phyloP scores from a whole-genome alignment of 176 grass and related monocot genomes.

The Oryza meyeriana region DNA sequence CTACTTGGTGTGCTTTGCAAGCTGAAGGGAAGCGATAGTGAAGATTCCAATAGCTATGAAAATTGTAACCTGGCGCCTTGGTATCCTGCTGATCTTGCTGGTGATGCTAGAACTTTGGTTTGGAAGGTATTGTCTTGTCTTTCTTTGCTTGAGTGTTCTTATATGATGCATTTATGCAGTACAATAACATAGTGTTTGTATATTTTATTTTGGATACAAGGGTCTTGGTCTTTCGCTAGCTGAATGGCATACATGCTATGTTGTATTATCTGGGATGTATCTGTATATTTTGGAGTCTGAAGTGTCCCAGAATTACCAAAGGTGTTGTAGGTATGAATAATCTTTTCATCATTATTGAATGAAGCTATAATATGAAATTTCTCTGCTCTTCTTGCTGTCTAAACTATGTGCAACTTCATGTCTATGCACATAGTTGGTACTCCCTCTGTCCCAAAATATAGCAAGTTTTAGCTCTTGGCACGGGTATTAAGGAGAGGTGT shows the following conservation, averaged over 20 bases:
- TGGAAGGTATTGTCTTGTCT: slow-evolving; percentile 70
- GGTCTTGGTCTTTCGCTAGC: slow-evolving; percentile 86
- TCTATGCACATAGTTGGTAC: background rate
- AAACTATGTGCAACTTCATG: background rate
- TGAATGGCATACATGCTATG: slow-evolving; percentile 89
- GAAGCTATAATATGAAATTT: slow-evolving; percentile 1
- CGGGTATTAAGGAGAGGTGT: too few relatives aligned
- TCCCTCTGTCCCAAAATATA: background rate
- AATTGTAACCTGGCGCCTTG: slow-evolving; percentile 58
- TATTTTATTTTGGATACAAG: slow-evolving; percentile 42
- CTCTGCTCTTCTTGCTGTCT: background rate
- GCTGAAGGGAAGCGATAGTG: slow-evolving; percentile 49
- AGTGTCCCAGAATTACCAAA: slow-evolving; percentile 70
- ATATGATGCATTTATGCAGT: background rate
- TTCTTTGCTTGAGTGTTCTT: slow-evolving; percentile 12
- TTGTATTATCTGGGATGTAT: slow-evolving; percentile 92
- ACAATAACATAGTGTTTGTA: slow-evolving; percentile 10
- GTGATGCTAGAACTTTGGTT: slow-evolving; percentile 90
- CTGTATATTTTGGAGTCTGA: slow-evolving; percentile 93
- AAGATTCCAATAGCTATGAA: slow-evolving; percentile 34
- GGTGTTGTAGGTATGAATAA: slow-evolving; percentile 67
- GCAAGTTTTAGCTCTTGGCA: too few relatives aligned
- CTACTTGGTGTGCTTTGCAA: slow-evolving; percentile 70
- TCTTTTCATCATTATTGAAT: slow-evolving; percentile 15
- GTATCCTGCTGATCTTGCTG: slow-evolving; percentile 87